A percentile compares a stretch with the other conserved stretches of the same genome.
These are phyloP conservation scores for Silene coronaria DNA, from an alignment of 179 eudicot species.

Conservation along the genomic window DNA sequence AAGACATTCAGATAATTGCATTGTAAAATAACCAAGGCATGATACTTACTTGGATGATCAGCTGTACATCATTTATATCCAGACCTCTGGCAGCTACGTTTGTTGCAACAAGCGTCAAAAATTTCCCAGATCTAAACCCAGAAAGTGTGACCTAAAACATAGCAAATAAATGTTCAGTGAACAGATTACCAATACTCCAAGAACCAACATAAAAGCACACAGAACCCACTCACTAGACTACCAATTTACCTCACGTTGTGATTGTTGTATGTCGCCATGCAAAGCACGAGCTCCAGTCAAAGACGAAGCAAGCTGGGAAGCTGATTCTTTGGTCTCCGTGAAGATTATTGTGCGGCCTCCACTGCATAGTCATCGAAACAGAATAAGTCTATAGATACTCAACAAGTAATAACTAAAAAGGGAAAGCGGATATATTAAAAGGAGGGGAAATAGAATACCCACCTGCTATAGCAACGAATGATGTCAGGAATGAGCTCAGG, in stretches of 20 bases:
- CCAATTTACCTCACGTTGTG: constrained; percentile 74
- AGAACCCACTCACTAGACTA: background rate
- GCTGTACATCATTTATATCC: constrained; percentile 87
- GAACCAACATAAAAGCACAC: background rate
- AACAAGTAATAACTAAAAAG: too few species aligned
- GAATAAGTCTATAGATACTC: background rate
- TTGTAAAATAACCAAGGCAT: background rate
- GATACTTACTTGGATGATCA: constrained; percentile 69
- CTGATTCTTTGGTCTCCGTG: constrained; percentile 74
- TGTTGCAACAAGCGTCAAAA: constrained; percentile 78
- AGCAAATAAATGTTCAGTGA: background rate
- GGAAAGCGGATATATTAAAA: too few species aligned
- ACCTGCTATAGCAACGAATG: constrained; percentile 84
- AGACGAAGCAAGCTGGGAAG: constrained; percentile 61
- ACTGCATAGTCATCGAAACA: constrained; percentile 31
- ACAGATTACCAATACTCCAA: background rate
- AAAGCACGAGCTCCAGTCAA: constrained; percentile 84
- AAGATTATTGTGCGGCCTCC: constrained; percentile 85
- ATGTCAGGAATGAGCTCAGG: constrained; percentile 83
- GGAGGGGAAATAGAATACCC: constrained; percentile 15
- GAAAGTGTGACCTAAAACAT: constrained; percentile 62
- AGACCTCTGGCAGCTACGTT: constrained; percentile 96
- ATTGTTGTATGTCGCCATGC: constrained; percentile 91
- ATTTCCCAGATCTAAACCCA: constrained; percentile 87
- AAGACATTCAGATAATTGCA: background rate